Evolutionary conservation across 768 basidiomycete genomes (phyloP).

Genomic region (Nidularia sp.): DNA sequence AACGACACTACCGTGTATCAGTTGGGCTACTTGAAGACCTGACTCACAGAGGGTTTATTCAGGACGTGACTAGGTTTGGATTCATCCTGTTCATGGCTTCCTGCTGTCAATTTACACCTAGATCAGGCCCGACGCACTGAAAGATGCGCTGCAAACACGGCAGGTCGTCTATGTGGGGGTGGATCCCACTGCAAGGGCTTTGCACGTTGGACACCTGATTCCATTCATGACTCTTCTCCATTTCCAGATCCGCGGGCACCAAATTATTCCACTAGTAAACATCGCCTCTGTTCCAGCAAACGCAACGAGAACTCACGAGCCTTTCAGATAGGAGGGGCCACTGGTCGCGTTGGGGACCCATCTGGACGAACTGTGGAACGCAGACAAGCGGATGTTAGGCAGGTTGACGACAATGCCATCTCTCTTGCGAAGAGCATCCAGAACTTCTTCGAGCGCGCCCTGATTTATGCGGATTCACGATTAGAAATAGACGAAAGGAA

Average conservation of each 20-base stretch:
- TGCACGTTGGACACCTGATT: conserved; percentile 93
- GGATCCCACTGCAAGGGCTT: conserved; percentile 85
- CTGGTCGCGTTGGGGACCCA: conserved; percentile 95
- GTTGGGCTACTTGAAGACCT: conserved; percentile 36
- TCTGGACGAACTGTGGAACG: conserved; percentile 86
- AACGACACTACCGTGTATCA: not conserved
- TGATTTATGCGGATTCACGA: conserved; percentile 49
- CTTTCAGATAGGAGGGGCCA: conserved; percentile 88
- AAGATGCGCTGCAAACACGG: conserved; percentile 24
- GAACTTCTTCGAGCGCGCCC: conserved; percentile 69
- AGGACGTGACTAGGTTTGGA: conserved; percentile 38
- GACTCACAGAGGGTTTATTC: conserved; percentile 40
- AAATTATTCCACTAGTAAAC: conserved; percentile 78
- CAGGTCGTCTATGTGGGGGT: conserved; percentile 82
- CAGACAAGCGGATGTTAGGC: conserved; percentile 52
- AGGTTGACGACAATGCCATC: conserved; percentile 62
- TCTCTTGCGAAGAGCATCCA: conserved; percentile 61
- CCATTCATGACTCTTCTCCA: conserved; percentile 86
- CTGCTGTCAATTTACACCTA: not conserved
- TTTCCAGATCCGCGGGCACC: conserved; percentile 83
- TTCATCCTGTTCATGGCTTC: not conserved
- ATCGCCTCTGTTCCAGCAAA: not conserved
- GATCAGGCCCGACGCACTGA: conserved; percentile 37
- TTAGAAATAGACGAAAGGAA: conserved; percentile 13
- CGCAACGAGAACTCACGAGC: not conserved